phyloP scores from a whole-genome alignment of 805 yeast genomes.

The Nakazawaea ambrosiae region DNA sequence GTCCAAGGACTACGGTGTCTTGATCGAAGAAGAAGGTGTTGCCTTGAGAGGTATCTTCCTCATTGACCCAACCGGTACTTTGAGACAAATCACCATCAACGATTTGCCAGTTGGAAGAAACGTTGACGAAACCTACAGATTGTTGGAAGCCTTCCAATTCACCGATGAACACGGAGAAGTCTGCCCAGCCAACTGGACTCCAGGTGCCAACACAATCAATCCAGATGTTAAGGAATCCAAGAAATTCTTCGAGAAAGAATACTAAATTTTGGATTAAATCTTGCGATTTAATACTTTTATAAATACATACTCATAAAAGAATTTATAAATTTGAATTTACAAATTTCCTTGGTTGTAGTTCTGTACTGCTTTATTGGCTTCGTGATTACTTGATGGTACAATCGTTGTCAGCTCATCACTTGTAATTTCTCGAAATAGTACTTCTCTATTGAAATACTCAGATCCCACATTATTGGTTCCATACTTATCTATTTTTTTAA shows the following conservation, averaged over 20 bases:
- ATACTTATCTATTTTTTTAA: too few species aligned
- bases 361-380: too few species aligned
- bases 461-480: too few species aligned
- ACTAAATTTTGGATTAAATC: constrained; percentile 26
- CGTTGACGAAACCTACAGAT: constrained; percentile 96
- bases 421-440: too few species aligned
- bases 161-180: constrained; percentile 99
- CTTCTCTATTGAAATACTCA: too few species aligned
- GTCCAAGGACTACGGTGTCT: constrained; percentile 95
- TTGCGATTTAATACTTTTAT: too few species aligned
- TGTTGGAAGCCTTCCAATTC: constrained; percentile 99
- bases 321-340: not conserved
- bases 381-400: too few species aligned
- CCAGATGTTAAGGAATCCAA: constrained; percentile 73
- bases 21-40: constrained; percentile 92
- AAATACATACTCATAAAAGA: too few species aligned
- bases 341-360: too few species aligned
- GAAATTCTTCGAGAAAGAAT: constrained; percentile 67
- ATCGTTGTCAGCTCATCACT: too few species aligned
- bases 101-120: constrained; percentile 99
- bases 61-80: constrained; percentile 91
- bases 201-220: constrained; percentile 90
- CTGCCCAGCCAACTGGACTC: constrained; percentile 99
- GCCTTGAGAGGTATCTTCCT: constrained; percentile 97
- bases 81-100: constrained; percentile 97